Evolutionary conservation across 2,329 filamentous ascomycete species (phyloP), one percentile per base, ranked within the genome.

Genomic region (Exophiala viscosa): DNA sequence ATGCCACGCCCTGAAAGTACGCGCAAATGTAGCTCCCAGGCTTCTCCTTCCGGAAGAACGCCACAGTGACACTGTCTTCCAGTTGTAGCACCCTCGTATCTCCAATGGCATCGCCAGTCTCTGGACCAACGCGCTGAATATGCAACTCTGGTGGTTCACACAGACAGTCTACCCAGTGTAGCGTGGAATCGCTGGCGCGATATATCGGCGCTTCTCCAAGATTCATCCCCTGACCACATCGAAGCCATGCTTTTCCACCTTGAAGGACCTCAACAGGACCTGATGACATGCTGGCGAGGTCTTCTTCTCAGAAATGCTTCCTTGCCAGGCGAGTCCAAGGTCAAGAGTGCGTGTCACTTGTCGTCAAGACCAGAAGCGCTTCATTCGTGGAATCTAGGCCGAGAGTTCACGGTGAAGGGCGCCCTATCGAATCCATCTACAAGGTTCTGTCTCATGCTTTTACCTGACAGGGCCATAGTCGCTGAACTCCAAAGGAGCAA

Each of bases 1-100:
- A 67, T 9, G 67, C 70, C 10, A 71, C 64, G 3, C 69, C 70
- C 47, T 66, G 65, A 57, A 68, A 69, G 46, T 71, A 71, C n/a
- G 68, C 69, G 35, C 64, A 68, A 50, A 72, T 68, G 50, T 72
- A 72, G 48, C 68, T 69, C 2, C 67, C 65, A 3, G 66, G 63
- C n/a, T 62, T 58, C 34, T 62, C 54, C 39, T 62, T 59, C 18
- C 69, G 65, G 58, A 71, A 71, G 36, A 64, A 65, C 1, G 62
- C 59, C 2, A 71, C 68, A 2, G 67, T 69, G 8, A 71, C 65
- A 48, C 67, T 70, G 44, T 71, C 69, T 23, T 63, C 60, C 0
- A 72, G 63, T 13, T 61, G 23, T 1, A 69, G 13, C 2, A 69
- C 55, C 5, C 63, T 62, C 2, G 66, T 63, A 15, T 62, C 51